phyloP scores from a whole-genome alignment of 2,329 filamentous ascomycete genomes.

The Aspergillus transmontanensis region DNA sequence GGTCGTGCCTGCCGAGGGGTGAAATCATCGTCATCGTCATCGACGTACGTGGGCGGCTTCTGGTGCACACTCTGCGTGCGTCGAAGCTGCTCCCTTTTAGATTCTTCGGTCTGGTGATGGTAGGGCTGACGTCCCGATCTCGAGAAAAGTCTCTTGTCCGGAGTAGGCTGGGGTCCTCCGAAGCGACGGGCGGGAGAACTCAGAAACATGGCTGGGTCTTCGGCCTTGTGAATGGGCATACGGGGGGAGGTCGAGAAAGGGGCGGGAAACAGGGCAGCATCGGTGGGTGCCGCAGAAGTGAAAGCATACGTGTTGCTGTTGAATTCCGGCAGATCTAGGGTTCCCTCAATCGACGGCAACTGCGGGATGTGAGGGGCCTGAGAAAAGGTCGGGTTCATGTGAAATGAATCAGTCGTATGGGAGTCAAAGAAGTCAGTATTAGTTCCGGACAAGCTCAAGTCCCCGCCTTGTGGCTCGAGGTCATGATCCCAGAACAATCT shows the following conservation, averaged over 20 bases:
- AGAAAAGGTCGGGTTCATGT: constrained; percentile 17
- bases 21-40: constrained; percentile 38
- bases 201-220: constrained; percentile 51
- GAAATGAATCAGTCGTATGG: constrained; percentile 19
- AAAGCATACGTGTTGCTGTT: constrained; percentile 30
- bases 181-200: constrained; percentile 53
- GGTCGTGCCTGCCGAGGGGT: constrained; percentile 39
- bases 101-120: constrained; percentile 53
- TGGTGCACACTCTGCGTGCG: constrained; percentile 34
- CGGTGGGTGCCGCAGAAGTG: constrained; percentile 31
- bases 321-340: constrained; percentile 38
- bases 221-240: constrained; percentile 38
- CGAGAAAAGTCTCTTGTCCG: constrained; percentile 29
- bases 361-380: constrained; percentile 35
- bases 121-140: constrained; percentile 47
- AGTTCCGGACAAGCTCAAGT: constrained; percentile 20
- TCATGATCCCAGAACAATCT: constrained; percentile 54
- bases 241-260: constrained; percentile 51
- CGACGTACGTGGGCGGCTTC: constrained; percentile 32
- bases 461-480: constrained; percentile 28
- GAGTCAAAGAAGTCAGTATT: constrained; percentile 28
- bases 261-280: constrained; percentile 44
- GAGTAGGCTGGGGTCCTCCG: constrained; percentile 40
- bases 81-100: constrained; percentile 45
- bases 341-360: constrained; percentile 38